Evolutionary conservation across 208 protist genomes (phyloP), one percentile per base, ranked within the genome.

Genomic region (Crithidia sp.): DNA sequence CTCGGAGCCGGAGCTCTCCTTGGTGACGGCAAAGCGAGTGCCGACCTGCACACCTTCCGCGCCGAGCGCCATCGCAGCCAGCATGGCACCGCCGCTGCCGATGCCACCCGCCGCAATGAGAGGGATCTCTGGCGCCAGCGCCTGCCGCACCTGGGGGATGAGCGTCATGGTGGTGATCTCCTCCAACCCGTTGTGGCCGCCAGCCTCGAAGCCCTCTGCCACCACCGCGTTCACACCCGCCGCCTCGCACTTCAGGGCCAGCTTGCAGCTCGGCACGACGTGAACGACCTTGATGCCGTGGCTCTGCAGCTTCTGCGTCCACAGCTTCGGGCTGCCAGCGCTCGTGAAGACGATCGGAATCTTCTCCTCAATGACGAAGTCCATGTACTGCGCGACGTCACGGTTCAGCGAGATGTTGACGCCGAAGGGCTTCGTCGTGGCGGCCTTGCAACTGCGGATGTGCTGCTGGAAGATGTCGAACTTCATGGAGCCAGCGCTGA

Each of bases 291-390:
- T 88, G 66, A 89, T 86, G 69, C 87, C 89, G 44, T 84, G 65
- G 43, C 85, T 66, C 65, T 95, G 85, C 53, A 96, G 76, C 67
- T 81, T 82, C 74, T 86, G 67, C 50, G 93, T 93, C 68, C 70
- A 91, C 62, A 88, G 37, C 69, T 88, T 87, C 7, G 92, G 90
- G 79, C 86, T 94, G 9, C 88, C 91, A 0, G 90, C 92, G 43
- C 88, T 91, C n/a, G 92, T 96, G 77, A 94, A 94, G 43, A 96
- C 92, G 56, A 96, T 75, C 6, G 89, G 85, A 13, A 96, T 80
- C 55, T 91, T 91, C 74, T 96, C 81, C 53, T 95, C 88, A n/a
- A 96, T 79, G 56, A 96, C 65, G 68, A 79, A 81, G 10, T 87
- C 62, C 41, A 92, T 86, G 75, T 85, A 86, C 41, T 61, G 62